Evolutionary conservation across 2,329 filamentous ascomycete genomes (phyloP).

Genomic region (Teratosphaeria zuluensis): DNA sequence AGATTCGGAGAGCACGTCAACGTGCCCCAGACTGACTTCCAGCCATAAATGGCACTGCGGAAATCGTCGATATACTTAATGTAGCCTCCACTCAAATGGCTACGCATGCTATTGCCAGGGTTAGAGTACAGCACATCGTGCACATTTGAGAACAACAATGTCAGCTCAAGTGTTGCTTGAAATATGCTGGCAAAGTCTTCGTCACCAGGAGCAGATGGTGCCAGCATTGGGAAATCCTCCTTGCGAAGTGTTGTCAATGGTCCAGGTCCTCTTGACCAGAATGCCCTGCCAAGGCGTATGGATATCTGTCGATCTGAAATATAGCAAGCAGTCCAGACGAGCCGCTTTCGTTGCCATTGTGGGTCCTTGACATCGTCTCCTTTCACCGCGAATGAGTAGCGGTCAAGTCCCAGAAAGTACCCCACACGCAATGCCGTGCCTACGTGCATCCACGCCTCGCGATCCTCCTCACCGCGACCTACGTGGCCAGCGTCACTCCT

Average conservation of each 20-base stretch:
- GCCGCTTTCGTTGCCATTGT: conserved; percentile 51
- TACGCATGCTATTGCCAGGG: conserved; percentile 57
- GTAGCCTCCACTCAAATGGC: conserved; percentile 62
- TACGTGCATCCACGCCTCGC: conserved; percentile 69
- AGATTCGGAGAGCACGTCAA: conserved; percentile 56
- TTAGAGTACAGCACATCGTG: conserved; percentile 66
- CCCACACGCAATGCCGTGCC: conserved; percentile 59
- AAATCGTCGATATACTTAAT: conserved; percentile 70
- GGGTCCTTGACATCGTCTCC: conserved; percentile 50
- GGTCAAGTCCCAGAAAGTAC: conserved; percentile 61
- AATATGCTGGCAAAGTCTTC: conserved; percentile 62
- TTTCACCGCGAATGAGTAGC: conserved; percentile 52
- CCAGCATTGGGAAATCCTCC: conserved; percentile 58
- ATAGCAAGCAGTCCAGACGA: conserved; percentile 61
- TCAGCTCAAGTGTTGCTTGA: conserved; percentile 61
- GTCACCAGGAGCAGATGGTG: conserved; percentile 47
- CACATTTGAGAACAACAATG: conserved; percentile 62
- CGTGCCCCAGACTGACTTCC: conserved; percentile 62
- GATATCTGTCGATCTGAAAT: conserved; percentile 60
- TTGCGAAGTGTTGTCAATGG: conserved; percentile 55
- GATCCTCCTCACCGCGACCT: conserved; percentile 62
- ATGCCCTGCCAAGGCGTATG: conserved; percentile 60
- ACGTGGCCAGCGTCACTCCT: conserved; percentile 51
- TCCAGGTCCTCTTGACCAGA: conserved; percentile 63
- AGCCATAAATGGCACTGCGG: conserved; percentile 56